Conservation (phyloP, 345 rosid species). For the Populus alba region DNA sequence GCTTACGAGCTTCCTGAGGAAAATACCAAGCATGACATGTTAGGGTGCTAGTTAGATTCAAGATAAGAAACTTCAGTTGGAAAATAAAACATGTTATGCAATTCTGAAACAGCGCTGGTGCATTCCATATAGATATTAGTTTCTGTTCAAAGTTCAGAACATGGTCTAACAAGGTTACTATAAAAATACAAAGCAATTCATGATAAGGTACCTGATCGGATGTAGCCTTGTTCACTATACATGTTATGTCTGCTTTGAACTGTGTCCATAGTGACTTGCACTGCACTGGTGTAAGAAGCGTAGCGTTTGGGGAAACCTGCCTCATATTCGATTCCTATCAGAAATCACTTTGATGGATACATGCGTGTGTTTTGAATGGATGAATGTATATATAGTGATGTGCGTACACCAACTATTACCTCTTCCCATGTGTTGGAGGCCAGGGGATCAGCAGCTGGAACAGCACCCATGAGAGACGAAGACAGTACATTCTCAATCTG, state of each 20-base stretch:
- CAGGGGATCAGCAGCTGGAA: constrained; percentile 54
- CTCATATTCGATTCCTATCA: constrained; percentile 8
- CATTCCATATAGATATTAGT: background rate
- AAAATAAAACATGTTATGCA: background rate
- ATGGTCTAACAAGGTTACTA: no score
- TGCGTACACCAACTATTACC: constrained; percentile 34
- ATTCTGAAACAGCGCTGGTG: background rate
- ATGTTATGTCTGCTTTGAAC: constrained; percentile 29
- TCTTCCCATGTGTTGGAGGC: constrained; percentile 70
- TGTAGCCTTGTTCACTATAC: constrained; percentile 45
- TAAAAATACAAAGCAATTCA: no score
- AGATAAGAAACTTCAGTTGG: background rate
- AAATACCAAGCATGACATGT: constrained; percentile 4
- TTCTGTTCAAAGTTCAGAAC: background rate
- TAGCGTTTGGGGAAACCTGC: constrained; percentile 52
- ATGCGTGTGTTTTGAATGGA: background rate
- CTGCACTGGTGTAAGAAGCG: constrained; percentile 28
- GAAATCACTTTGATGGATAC: background rate
- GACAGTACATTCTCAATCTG: constrained; percentile 47
- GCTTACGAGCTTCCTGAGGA: constrained; percentile 66
- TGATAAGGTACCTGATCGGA: constrained; percentile 53
- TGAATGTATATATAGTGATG: background rate
- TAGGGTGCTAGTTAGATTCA: constrained; percentile 1
- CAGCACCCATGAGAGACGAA: constrained; percentile 54
- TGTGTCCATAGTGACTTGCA: constrained; percentile 34